These are phyloP conservation scores for Amanita pseudoporphyria DNA, from an alignment of 768 basidiomycete species.

Conservation along the genomic window DNA sequence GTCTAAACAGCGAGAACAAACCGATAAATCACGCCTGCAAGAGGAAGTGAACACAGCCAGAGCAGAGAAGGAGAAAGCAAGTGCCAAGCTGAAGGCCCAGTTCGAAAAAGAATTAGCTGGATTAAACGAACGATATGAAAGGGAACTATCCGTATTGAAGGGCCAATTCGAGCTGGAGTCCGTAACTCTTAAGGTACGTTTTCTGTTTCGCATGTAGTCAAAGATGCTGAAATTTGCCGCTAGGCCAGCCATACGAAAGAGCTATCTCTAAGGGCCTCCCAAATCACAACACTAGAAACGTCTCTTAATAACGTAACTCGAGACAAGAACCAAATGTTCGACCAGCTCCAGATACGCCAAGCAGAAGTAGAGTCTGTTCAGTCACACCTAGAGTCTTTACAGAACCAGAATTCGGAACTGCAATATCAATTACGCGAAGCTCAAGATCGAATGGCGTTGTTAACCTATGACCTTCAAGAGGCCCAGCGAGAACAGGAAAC, in stretches of 20 bases:
- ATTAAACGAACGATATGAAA: constrained; percentile 62
- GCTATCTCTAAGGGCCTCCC: constrained; percentile 43
- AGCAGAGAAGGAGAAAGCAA: constrained; percentile 52
- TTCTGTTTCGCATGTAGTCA: neutral
- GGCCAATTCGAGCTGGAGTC: constrained; percentile 74
- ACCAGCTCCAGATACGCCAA: constrained; percentile 79
- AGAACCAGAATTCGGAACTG: constrained; percentile 74
- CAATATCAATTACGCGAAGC: constrained; percentile 82
- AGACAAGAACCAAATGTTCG: constrained; percentile 78
- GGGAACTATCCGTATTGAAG: constrained; percentile 53
- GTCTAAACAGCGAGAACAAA: constrained; percentile 43
- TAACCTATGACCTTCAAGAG: constrained; percentile 65
- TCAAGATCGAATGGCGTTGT: constrained; percentile 57
- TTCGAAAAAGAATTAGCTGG: constrained; percentile 62
- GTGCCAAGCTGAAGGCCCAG: constrained; percentile 50
- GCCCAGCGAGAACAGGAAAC: constrained; percentile 49
- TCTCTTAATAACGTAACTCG: constrained; percentile 57
- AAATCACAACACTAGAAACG: constrained; percentile 60
- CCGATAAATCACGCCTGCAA: constrained; percentile 43
- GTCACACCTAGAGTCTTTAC: constrained; percentile 62
- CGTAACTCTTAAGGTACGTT: constrained; percentile 59
- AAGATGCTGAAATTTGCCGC: constrained; percentile 1
- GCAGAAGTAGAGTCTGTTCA: constrained; percentile 84
- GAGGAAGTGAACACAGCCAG: constrained; percentile 55
- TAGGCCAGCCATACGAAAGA: constrained; percentile 69